phyloP scores from a whole-genome alignment of 768 basidiomycete genomes.

The Suillus placidus region DNA sequence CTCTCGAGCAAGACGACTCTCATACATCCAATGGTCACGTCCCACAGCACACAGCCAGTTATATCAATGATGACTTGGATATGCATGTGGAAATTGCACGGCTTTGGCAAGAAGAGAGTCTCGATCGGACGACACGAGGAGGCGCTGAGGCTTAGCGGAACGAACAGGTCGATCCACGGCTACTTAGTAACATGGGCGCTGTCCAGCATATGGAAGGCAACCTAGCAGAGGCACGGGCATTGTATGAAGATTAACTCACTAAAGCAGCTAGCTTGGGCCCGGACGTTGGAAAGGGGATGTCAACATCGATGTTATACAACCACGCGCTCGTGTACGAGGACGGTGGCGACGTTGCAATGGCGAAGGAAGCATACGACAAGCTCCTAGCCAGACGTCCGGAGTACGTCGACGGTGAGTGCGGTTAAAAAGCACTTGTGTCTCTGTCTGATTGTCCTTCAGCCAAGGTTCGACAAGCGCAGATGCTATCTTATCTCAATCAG shows the following conservation, averaged over 20 bases:
- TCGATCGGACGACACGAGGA: conserved; percentile 75
- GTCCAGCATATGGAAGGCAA: conserved; percentile 72
- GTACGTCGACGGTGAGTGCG: conserved; percentile 85
- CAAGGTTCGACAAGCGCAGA: conserved; percentile 88
- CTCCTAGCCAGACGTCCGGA: conserved; percentile 90
- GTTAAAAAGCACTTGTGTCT: background rate
- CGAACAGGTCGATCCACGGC: conserved; percentile 58
- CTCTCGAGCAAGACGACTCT: conserved; percentile 64
- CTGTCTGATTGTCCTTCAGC: conserved; percentile 50
- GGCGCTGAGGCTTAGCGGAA: conserved; percentile 63
- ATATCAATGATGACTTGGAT: conserved; percentile 76
- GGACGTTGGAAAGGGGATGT: conserved; percentile 64
- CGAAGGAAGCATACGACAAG: conserved; percentile 86
- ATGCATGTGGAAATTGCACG: conserved; percentile 91
- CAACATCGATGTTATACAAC: conserved; percentile 88
- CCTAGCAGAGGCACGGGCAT: conserved; percentile 52
- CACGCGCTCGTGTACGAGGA: conserved; percentile 92
- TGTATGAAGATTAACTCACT: conserved; percentile 78
- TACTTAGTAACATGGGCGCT: conserved; percentile 82
- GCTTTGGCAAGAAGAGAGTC: conserved; percentile 81
- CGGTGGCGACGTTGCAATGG: conserved; percentile 67
- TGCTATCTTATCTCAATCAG: conserved; percentile 69
- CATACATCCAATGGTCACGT: conserved; percentile 41
- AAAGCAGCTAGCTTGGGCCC: conserved; percentile 49
- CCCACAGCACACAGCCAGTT: conserved; percentile 45